A percentile compares a stretch with the other conserved stretches of the same genome.
phyloP scores from a whole-genome alignment of 2,329 filamentous ascomycete genomes.

The Pyrenophora graminea region DNA sequence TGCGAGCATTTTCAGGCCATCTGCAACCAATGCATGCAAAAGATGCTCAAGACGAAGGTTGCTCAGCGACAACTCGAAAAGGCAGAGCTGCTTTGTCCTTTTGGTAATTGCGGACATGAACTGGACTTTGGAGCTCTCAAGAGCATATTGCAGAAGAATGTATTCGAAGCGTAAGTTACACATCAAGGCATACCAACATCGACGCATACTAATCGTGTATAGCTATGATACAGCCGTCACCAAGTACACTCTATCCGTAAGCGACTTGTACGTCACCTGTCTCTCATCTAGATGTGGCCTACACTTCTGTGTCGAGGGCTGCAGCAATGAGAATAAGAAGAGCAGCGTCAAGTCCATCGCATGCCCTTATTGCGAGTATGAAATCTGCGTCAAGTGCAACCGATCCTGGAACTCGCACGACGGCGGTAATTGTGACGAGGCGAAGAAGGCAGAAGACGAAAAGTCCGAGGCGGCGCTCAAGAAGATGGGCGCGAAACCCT shows the following conservation, averaged over 20 bases:
- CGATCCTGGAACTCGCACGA: constrained; percentile 24
- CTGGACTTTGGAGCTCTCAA: constrained; percentile 16
- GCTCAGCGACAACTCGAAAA: constrained; percentile 17
- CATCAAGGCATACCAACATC: too few species aligned
- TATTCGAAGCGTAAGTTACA: constrained; percentile 21
- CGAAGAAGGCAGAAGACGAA: constrained; percentile 22
- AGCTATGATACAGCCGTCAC: constrained; percentile 30
- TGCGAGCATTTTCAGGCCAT: constrained; percentile 28
- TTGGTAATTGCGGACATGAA: constrained; percentile 15
- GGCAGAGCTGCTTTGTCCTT: constrained; percentile 20
- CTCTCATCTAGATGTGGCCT: constrained; percentile 24
- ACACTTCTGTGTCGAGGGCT: constrained; percentile 32
- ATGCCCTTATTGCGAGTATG: constrained; percentile 32
- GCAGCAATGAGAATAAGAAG: not conserved
- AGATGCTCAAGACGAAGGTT: constrained; percentile 25
- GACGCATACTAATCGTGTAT: constrained; percentile 3
- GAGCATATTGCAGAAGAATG: constrained; percentile 9
- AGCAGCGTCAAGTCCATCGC: constrained; percentile 12
- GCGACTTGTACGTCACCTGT: constrained; percentile 22
- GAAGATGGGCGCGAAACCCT: constrained; percentile 31
- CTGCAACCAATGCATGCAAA: constrained; percentile 27
- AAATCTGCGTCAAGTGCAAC: constrained; percentile 26
- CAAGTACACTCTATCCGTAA: constrained; percentile 17
- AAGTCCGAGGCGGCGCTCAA: constrained; percentile 20
- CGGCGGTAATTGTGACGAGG: constrained; percentile 17